phyloP scores from a whole-genome alignment of 1,284 basidiomycete genomes.

The Pseudomicrostroma phylloplanum region DNA sequence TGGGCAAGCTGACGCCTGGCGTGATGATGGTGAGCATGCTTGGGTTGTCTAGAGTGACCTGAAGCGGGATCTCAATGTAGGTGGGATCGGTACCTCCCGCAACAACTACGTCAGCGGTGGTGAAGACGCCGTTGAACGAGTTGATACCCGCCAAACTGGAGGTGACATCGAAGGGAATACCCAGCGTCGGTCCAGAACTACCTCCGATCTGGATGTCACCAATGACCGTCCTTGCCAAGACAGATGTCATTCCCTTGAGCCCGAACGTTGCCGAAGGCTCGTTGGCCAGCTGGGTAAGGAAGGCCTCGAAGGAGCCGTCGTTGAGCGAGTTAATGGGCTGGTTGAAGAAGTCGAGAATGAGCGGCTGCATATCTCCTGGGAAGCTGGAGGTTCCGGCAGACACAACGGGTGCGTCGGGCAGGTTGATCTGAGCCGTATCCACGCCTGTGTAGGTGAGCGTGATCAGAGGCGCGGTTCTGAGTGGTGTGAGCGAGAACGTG shows the following conservation, averaged over 20 bases:
- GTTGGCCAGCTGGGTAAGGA: constrained; percentile 63
- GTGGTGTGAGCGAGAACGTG: constrained; percentile 65
- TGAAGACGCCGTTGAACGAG: constrained; percentile 23
- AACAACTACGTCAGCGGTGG: constrained; percentile 56
- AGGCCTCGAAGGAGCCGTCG: constrained; percentile 58
- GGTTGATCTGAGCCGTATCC: constrained; percentile 61
- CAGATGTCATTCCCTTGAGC: constrained; percentile 60
- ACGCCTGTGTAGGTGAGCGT: constrained; percentile 56
- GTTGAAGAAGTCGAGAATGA: constrained; percentile 60
- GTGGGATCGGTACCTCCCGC: constrained; percentile 24
- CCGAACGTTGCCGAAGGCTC: constrained; percentile 55
- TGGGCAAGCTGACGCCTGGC: constrained; percentile 60
- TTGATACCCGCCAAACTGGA: constrained; percentile 58
- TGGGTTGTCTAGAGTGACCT: constrained; percentile 30
- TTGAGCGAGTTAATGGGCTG: constrained; percentile 56
- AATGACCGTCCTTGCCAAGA: constrained; percentile 62
- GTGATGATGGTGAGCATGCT: constrained; percentile 61
- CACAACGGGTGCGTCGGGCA: constrained; percentile 55
- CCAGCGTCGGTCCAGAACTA: constrained; percentile 22
- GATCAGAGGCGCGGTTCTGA: constrained; percentile 60
- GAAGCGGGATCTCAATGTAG: constrained; percentile 23
- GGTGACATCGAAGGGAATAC: constrained; percentile 62
- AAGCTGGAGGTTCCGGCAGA: constrained; percentile 65
- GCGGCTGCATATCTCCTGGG: constrained; percentile 56
- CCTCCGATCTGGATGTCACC: constrained; percentile 58